A percentile compares a stretch with the other conserved stretches of the same genome.
Conservation (phyloP, 2,329 filamentous ascomycete genomes). For the Lizonia empirigonia region DNA sequence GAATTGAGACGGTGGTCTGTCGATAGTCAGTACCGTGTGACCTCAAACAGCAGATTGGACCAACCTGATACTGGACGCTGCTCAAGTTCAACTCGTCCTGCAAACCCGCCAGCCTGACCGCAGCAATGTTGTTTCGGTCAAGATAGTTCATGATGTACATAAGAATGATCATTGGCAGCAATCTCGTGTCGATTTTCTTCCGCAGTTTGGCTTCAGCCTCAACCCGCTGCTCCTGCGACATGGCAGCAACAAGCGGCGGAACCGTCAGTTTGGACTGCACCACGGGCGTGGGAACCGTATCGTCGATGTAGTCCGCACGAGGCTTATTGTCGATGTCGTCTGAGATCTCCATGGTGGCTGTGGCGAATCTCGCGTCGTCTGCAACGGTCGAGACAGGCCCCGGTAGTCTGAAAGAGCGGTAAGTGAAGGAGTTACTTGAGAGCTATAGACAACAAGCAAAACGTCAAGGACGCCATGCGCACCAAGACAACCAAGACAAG, state of each 20-base stretch:
- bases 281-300: constrained; percentile 16
- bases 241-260: constrained; percentile 46
- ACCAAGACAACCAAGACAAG: constrained; percentile 24
- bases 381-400: not conserved
- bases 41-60: not conserved
- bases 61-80: constrained; percentile 65
- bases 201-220: constrained; percentile 64
- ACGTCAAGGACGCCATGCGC: constrained; percentile 1
- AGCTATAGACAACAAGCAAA: constrained; percentile 1
- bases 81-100: constrained; percentile 64
- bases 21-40: not conserved
- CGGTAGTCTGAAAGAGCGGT: not conserved
- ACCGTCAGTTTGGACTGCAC: constrained; percentile 33
- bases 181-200: constrained; percentile 71
- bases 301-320: constrained; percentile 31
- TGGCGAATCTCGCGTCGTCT: not conserved
- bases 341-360: constrained; percentile 25
- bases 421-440: not conserved
- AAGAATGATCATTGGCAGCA: constrained; percentile 72
- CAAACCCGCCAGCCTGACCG: constrained; percentile 66
- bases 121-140: constrained; percentile 72
- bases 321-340: constrained; percentile 28
- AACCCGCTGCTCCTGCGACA: constrained; percentile 59
- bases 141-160: constrained; percentile 80
- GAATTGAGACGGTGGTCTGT: constrained; percentile 52